Conservation (phyloP, 768 basidiomycete genomes). For the Tulasnella sp. region DNA sequence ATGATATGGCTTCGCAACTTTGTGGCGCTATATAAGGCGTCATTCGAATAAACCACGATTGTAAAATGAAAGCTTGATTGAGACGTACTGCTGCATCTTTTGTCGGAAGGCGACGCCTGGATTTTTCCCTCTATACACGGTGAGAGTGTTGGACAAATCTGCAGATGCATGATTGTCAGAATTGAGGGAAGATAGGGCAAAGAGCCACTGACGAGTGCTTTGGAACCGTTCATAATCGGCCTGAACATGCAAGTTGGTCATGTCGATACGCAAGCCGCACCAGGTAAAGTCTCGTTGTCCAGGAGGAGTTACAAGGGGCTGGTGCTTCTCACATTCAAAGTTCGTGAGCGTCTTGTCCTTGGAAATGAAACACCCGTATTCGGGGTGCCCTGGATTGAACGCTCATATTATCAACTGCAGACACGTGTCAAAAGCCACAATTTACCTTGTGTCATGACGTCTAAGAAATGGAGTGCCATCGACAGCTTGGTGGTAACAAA, state of each 20-base stretch:
- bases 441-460: constrained; percentile 60
- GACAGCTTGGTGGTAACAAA: constrained; percentile 57
- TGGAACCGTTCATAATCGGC: constrained; percentile 65
- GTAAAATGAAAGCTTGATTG: background rate
- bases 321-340: constrained; percentile 40
- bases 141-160: constrained; percentile 58
- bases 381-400: constrained; percentile 79
- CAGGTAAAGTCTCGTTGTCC: constrained; percentile 65
- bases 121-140: constrained; percentile 51
- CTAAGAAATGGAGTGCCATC: constrained; percentile 56
- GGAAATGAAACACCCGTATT: constrained; percentile 88
- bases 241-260: constrained; percentile 59
- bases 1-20: constrained; percentile 50
- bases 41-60: background rate
- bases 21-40: background rate
- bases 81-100: constrained; percentile 62
- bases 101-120: constrained; percentile 51
- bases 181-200: background rate
- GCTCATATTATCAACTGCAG: background rate
- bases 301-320: constrained; percentile 16
- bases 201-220: constrained; percentile 37
- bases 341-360: constrained; percentile 81
- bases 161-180: constrained; percentile 1
- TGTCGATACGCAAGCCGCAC: constrained; percentile 80
- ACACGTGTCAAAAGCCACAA: background rate